phyloP scores from a whole-genome alignment of 176 grass and related monocot genomes.

The Poa pratensis region DNA sequence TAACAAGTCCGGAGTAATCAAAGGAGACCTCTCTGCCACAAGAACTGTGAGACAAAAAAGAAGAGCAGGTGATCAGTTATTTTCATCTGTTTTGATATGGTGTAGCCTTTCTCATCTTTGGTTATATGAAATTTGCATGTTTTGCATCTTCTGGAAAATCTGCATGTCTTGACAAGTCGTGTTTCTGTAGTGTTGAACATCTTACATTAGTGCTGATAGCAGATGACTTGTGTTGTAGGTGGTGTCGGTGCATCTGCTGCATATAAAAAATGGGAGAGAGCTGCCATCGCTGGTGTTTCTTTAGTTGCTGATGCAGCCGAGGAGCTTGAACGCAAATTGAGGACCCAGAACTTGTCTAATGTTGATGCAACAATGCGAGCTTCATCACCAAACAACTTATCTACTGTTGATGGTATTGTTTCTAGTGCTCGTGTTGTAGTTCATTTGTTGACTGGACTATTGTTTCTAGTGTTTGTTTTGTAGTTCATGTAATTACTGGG shows the following conservation, averaged over 20 bases:
- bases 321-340: slow-evolving; percentile 72
- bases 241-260: slow-evolving; percentile 68
- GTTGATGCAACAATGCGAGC: slow-evolving; percentile 41
- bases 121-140: slow-evolving; percentile 19
- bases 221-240: slow-evolving; percentile 45
- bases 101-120: slow-evolving; percentile 33
- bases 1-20: slow-evolving; percentile 56
- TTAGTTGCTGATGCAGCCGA: slow-evolving; percentile 99
- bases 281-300: slow-evolving; percentile 95
- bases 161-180: slow-evolving; percentile 28
- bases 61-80: slow-evolving; percentile 62
- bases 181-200: slow-evolving; percentile 26
- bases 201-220: slow-evolving; percentile 44
- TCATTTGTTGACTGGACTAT: slow-evolving; percentile 15
- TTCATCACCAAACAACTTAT: slow-evolving; percentile 51
- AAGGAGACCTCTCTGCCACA: slow-evolving; percentile 70
- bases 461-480: slow-evolving; percentile 1
- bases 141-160: not conserved
- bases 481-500: slow-evolving; percentile 1
- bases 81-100: slow-evolving; percentile 40
- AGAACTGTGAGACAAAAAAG: slow-evolving; percentile 91
- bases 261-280: slow-evolving; percentile 96
- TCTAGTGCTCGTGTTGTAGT: slow-evolving; percentile 19
- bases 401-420: slow-evolving; percentile 58
- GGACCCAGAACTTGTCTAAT: slow-evolving; percentile 27